A percentile compares a stretch with the other conserved stretches of the same genome.
phyloP scores from a whole-genome alignment of 2,329 filamentous ascomycete genomes.

The Botrytis tulipae region DNA sequence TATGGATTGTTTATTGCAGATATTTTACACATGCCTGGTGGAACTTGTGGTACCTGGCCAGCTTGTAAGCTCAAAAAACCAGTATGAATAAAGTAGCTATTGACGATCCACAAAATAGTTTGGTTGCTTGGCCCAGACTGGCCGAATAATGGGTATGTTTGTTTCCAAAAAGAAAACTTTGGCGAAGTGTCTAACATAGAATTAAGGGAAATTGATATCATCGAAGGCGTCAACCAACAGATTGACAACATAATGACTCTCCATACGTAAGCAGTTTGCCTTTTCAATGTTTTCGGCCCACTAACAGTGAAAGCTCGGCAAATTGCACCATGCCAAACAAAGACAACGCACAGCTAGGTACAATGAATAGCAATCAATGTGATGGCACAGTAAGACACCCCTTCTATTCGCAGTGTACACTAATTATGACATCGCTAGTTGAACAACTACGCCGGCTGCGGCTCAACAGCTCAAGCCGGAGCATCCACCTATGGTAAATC shows the following conservation, averaged over 20 bases:
- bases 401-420: neutral
- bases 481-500: slow-evolving; percentile 51
- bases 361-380: slow-evolving; percentile 5
- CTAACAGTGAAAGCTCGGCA: slow-evolving; percentile 1
- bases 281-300: no score
- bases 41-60: slow-evolving; percentile 72
- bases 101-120: neutral
- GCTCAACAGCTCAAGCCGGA: slow-evolving; percentile 27
- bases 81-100: no score
- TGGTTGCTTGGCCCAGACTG: slow-evolving; percentile 18
- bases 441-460: slow-evolving; percentile 6
- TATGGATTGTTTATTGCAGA: slow-evolving; percentile 67
- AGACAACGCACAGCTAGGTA: slow-evolving; percentile 4
- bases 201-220: slow-evolving; percentile 16
- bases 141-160: slow-evolving; percentile 12
- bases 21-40: slow-evolving; percentile 62
- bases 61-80: slow-evolving; percentile 41
- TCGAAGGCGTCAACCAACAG: slow-evolving; percentile 18
- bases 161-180: neutral
- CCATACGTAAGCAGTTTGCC: neutral
- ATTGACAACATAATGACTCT: slow-evolving; percentile 6
- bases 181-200: neutral
- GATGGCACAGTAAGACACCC: neutral
- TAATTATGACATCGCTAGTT: neutral
- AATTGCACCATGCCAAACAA: slow-evolving; percentile 12